A percentile compares a stretch with the other conserved stretches of the same genome.
phyloP scores from a whole-genome alignment of 257 asterid genomes.

The Thymus quinquecostatus region DNA sequence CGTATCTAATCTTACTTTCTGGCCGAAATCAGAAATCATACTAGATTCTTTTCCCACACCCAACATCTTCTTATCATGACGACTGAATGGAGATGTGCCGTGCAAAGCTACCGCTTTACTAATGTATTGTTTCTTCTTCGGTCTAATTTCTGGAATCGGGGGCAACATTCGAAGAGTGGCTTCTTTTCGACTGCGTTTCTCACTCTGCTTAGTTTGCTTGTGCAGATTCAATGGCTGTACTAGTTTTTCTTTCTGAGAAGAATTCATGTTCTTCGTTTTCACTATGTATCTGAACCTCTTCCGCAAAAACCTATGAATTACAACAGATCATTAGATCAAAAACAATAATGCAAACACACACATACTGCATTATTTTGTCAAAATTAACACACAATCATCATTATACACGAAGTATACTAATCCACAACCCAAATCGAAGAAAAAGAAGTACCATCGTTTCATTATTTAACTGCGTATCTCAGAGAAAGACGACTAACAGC shows the following conservation, averaged over 20 bases:
- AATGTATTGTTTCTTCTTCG: constrained; percentile 42
- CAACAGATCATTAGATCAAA: constrained; percentile 6
- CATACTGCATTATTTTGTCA: background rate
- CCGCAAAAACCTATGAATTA: constrained; percentile 55
- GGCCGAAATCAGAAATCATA: constrained; percentile 35
- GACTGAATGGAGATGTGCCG: constrained; percentile 27
- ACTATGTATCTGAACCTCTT: constrained; percentile 50
- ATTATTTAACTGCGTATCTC: background rate
- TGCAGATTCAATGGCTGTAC: constrained; percentile 23
- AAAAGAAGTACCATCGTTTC: background rate
- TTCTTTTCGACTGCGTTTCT: constrained; percentile 36
- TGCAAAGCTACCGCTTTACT: constrained; percentile 38
- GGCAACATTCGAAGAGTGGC: constrained; percentile 39
- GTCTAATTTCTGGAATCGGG: constrained; percentile 48
- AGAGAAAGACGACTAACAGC: constrained; percentile 12
- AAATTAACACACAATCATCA: background rate
- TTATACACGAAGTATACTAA: background rate
- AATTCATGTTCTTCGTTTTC: constrained; percentile 37
- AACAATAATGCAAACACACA: background rate
- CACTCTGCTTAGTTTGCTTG: constrained; percentile 33
- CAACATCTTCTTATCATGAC: constrained; percentile 35
- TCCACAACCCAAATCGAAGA: background rate
- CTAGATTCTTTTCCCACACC: constrained; percentile 38
- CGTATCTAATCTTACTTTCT: constrained; percentile 38
- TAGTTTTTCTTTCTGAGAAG: constrained; percentile 31